phyloP scores from a whole-genome alignment of 345 rosid genomes.

The Acer yangbiense region DNA sequence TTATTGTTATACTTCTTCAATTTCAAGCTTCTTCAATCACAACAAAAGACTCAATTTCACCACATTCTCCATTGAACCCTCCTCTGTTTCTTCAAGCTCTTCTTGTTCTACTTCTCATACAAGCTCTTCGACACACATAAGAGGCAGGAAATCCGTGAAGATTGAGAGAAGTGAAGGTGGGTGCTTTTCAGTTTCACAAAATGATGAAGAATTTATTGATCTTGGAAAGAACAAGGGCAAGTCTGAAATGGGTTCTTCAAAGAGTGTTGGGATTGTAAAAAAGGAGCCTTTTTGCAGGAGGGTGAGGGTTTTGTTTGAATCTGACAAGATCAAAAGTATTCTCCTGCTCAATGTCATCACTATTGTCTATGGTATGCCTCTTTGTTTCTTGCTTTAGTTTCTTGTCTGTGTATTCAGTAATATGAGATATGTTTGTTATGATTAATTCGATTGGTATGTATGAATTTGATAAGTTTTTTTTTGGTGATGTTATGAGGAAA shows the following conservation, averaged over 20 bases:
- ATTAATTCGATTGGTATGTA: not conserved
- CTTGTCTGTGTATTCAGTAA: not conserved
- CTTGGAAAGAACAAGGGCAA: not conserved
- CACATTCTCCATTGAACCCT: constrained; percentile 10
- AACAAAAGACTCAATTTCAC: constrained; percentile 12
- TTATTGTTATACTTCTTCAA: not conserved
- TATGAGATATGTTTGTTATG: not conserved
- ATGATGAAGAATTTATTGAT: constrained; percentile 2
- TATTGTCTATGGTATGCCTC: constrained; percentile 29
- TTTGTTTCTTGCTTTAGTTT: not conserved
- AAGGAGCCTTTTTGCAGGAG: constrained; percentile 20
- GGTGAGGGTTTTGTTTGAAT: constrained; percentile 20
- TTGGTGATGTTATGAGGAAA: too few relatives aligned
- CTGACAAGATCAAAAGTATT: constrained; percentile 26
- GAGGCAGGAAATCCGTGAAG: constrained; percentile 1
- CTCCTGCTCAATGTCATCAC: constrained; percentile 28
- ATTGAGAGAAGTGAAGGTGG: constrained; percentile 12
- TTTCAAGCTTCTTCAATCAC: constrained; percentile 3
- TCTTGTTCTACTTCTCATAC: constrained; percentile 7
- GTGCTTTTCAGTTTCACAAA: constrained; percentile 1
- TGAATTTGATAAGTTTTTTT: not conserved
- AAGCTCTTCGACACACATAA: not conserved
- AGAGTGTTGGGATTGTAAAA: not conserved
- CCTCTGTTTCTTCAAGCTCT: constrained; percentile 8
- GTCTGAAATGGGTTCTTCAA: not conserved